Conservation (phyloP, 2,329 filamentous ascomycete species). For the Aspergillus ibericus region DNA sequence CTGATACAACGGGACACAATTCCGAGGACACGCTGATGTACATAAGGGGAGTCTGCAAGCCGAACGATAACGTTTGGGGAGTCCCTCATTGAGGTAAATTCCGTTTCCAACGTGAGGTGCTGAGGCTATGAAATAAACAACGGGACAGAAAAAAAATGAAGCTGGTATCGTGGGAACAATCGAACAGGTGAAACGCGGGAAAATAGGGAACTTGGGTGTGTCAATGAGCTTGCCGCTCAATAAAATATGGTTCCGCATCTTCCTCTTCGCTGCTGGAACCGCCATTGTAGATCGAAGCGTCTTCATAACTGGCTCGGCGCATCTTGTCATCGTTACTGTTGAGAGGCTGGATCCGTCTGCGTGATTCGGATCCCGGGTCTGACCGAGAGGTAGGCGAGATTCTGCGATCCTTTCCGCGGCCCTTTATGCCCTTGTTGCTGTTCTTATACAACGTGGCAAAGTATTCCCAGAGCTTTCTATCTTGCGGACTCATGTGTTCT, state of each 20-base stretch:
- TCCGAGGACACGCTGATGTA: neutral
- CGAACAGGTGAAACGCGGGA: constrained; percentile 6
- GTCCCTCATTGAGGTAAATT: neutral
- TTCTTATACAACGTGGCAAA: constrained; percentile 92
- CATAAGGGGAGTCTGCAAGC: neutral
- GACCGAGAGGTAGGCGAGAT: constrained; percentile 36
- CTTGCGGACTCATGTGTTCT: constrained; percentile 64
- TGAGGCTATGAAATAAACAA: neutral
- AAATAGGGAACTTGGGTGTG: neutral
- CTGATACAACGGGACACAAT: neutral
- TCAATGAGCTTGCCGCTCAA: constrained; percentile 24
- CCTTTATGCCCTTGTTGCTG: constrained; percentile 97
- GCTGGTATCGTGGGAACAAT: constrained; percentile 19
- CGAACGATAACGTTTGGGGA: neutral
- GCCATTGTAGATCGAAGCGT: constrained; percentile 32
- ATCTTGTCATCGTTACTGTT: constrained; percentile 28
- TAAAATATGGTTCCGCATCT: constrained; percentile 29
- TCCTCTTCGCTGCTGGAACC: constrained; percentile 36
- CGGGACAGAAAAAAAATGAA: constrained; percentile 2
- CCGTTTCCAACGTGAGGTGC: neutral
- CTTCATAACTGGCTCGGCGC: constrained; percentile 29
- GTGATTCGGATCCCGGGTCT: constrained; percentile 9
- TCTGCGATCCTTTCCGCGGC: constrained; percentile 76
- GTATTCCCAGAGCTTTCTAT: constrained; percentile 79
- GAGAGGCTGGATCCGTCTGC: constrained; percentile 22